Conservation (phyloP, 208 protist genomes). For the Balamuthia mandrillaris region DNA sequence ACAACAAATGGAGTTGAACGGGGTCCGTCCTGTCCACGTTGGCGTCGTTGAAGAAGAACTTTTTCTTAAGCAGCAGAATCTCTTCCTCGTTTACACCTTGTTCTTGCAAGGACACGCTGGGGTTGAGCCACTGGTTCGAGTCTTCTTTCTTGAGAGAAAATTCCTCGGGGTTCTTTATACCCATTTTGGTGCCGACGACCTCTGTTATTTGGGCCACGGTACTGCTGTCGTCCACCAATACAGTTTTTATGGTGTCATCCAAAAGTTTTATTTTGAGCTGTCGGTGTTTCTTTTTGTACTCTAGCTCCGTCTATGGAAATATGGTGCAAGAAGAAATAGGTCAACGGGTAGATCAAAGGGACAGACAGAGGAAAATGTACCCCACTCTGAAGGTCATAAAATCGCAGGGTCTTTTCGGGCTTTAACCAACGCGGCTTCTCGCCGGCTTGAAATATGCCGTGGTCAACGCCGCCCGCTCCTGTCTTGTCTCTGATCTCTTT, state of each 20-base stretch:
- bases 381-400: constrained; percentile 68
- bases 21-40: constrained; percentile 72
- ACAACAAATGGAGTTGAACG: constrained; percentile 74
- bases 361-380: not conserved
- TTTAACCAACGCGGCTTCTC: constrained; percentile 58
- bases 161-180: constrained; percentile 63
- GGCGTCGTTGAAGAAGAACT: constrained; percentile 75
- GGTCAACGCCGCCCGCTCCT: constrained; percentile 20
- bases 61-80: constrained; percentile 67
- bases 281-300: constrained; percentile 71
- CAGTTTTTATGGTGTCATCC: constrained; percentile 35
- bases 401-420: constrained; percentile 57
- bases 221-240: constrained; percentile 23
- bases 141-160: constrained; percentile 59
- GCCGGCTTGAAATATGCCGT: constrained; percentile 32
- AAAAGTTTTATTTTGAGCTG: constrained; percentile 62
- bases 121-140: constrained; percentile 63
- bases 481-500: constrained; percentile 39
- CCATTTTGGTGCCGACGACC: constrained; percentile 37
- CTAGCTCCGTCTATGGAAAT: constrained; percentile 12
- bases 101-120: constrained; percentile 60
- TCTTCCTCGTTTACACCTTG: constrained; percentile 63
- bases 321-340: not conserved
- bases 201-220: constrained; percentile 10
- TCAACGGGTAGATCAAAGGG: not conserved